phyloP scores from a whole-genome alignment of 1,139 yeast species.

The Nadsonia starkeyi-henricii region DNA sequence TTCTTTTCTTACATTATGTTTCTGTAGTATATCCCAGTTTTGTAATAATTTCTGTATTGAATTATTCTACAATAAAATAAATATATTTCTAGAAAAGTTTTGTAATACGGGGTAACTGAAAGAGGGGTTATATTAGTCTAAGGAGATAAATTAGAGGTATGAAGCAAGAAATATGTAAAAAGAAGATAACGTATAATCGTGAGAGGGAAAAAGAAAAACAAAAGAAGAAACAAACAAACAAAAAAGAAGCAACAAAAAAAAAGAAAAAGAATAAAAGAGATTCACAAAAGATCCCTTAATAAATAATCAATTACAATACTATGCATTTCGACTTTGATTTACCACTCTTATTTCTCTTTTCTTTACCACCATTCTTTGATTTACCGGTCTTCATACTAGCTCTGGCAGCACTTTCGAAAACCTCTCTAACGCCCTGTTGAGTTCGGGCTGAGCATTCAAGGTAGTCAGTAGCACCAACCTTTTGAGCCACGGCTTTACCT shows the following conservation, averaged over 20 bases:
- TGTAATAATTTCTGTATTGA: too few species aligned
- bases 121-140: too few species aligned
- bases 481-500: conserved; percentile 73
- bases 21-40: too few species aligned
- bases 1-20: too few species aligned
- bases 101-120: too few species aligned
- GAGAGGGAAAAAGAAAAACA: neutral
- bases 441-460: conserved; percentile 77
- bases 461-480: conserved; percentile 70
- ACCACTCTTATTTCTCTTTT: neutral
- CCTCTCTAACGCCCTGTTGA: conserved; percentile 62
- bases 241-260: too few species aligned
- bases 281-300: too few species aligned
- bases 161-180: neutral
- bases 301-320: conserved; percentile 32
- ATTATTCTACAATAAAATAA: too few species aligned
- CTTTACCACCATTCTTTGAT: neutral
- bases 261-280: neutral
- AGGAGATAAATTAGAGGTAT: neutral
- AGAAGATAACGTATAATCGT: neutral
- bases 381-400: conserved; percentile 54
- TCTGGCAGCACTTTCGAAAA: conserved; percentile 84
- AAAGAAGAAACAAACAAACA: neutral
- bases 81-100: too few species aligned
- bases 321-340: conserved; percentile 29